Evolutionary conservation across 2,329 filamentous ascomycete genomes (phyloP).

Genomic region (Monosporascus sp.): DNA sequence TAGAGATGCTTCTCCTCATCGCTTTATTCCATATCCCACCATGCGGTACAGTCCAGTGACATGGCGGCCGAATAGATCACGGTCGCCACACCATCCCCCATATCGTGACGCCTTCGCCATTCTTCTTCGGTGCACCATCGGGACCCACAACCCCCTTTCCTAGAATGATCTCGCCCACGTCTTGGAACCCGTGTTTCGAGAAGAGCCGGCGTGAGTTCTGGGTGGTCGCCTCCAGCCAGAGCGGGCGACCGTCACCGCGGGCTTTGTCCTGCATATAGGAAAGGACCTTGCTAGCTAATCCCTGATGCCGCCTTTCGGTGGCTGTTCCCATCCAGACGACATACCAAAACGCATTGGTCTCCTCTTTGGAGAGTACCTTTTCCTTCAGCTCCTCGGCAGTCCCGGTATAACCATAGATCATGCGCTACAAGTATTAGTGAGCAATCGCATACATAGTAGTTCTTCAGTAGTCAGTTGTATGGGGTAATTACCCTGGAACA

Average conservation of each 20-base stretch:
- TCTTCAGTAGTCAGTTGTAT: too few species aligned
- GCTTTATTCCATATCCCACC: background rate
- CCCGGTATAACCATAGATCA: constrained; percentile 1
- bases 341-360: constrained; percentile 6
- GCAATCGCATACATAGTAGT: background rate
- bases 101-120: constrained; percentile 6
- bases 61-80: background rate
- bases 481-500: background rate
- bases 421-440: background rate
- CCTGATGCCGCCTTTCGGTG: constrained; percentile 5
- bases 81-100: constrained; percentile 12
- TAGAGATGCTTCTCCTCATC: too few species aligned
- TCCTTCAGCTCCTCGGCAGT: constrained; percentile 4
- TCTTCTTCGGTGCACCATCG: constrained; percentile 4
- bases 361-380: constrained; percentile 6
- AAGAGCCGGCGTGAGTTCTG: constrained; percentile 4
- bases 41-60: background rate
- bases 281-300: constrained; percentile 5
- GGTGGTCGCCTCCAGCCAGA: constrained; percentile 10
- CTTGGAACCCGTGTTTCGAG: constrained; percentile 6
- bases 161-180: constrained; percentile 7
- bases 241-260: constrained; percentile 1
- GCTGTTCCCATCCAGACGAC: constrained; percentile 8
- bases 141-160: constrained; percentile 4
- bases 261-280: constrained; percentile 5